phyloP scores from a whole-genome alignment of 2,329 filamentous ascomycete genomes.

The Penicillium italicum region DNA sequence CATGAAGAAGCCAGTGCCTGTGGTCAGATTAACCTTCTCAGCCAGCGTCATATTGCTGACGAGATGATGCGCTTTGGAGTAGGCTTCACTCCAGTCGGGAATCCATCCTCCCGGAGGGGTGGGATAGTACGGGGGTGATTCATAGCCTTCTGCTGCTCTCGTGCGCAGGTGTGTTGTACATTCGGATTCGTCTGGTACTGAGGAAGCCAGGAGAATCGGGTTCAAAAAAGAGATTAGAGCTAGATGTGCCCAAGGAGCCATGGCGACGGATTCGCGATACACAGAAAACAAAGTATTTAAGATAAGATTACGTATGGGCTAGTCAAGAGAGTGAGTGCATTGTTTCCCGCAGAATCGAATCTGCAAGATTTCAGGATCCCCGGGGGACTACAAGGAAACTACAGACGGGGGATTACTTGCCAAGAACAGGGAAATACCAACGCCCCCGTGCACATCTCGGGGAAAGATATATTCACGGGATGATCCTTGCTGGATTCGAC shows the following conservation, averaged over 20 bases:
- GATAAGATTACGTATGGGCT: background rate
- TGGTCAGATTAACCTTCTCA: constrained; percentile 75
- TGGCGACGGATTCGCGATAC: constrained; percentile 3
- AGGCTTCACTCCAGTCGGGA: constrained; percentile 65
- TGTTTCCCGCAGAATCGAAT: background rate
- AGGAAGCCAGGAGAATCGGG: constrained; percentile 8
- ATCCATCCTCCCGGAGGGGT: constrained; percentile 69
- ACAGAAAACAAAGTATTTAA: constrained; percentile 1
- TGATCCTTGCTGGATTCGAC: background rate
- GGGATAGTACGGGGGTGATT: constrained; percentile 63
- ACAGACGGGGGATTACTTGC: background rate
- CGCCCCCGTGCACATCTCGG: constrained; percentile 1
- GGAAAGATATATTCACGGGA: background rate
- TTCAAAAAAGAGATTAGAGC: constrained; percentile 16
- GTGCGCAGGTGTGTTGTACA: constrained; percentile 7
- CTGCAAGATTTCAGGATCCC: background rate
- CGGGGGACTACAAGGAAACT: background rate
- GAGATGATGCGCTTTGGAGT: constrained; percentile 63
- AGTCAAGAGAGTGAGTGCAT: constrained; percentile 5
- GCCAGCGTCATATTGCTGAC: constrained; percentile 74
- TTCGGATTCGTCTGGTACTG: constrained; percentile 8
- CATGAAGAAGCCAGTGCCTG: constrained; percentile 69
- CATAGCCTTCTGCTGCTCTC: constrained; percentile 23
- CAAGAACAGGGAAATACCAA: constrained; percentile 1
- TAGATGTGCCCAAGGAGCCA: constrained; percentile 20